Evolutionary conservation across 2,329 filamentous ascomycete genomes (phyloP).

Genomic region (Aspergillus melleus): DNA sequence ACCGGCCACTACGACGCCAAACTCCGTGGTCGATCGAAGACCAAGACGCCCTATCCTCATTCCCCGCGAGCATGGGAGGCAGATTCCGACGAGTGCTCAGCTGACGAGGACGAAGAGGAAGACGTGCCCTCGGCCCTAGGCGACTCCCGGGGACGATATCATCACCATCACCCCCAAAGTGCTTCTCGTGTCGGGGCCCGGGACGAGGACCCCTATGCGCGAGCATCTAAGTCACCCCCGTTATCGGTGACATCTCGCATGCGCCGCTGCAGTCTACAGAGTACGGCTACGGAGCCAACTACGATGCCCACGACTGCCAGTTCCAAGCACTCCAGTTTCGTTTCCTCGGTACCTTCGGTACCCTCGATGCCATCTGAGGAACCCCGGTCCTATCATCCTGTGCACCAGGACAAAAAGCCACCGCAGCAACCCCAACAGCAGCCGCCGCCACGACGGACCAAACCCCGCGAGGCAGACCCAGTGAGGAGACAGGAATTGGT

Average conservation of each 20-base stretch:
- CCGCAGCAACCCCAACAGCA: slow-evolving; percentile 5
- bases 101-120: slow-evolving; percentile 25
- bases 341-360: slow-evolving; percentile 29
- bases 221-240: slow-evolving; percentile 35
- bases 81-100: slow-evolving; percentile 19
- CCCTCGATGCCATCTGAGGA: slow-evolving; percentile 30
- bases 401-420: slow-evolving; percentile 25
- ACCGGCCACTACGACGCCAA: slow-evolving; percentile 34
- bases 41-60: slow-evolving; percentile 1
- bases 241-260: slow-evolving; percentile 40
- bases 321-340: slow-evolving; percentile 36
- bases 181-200: not conserved
- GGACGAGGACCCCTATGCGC: slow-evolving; percentile 24
- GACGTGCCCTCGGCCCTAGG: slow-evolving; percentile 1
- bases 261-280: slow-evolving; percentile 36
- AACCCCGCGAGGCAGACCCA: slow-evolving; percentile 22
- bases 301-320: slow-evolving; percentile 27
- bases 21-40: slow-evolving; percentile 24
- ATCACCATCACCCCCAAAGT: not conserved
- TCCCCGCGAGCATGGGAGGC: not conserved
- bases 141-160: not conserved
- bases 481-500: slow-evolving; percentile 31
- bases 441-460: slow-evolving; percentile 8
- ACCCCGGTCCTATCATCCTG: slow-evolving; percentile 21
- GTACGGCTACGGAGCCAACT: slow-evolving; percentile 27